Base-by-base conservation (phyloP, 2,329 filamentous ascomycete genomes). In the Fusarium caatingaense region DNA sequence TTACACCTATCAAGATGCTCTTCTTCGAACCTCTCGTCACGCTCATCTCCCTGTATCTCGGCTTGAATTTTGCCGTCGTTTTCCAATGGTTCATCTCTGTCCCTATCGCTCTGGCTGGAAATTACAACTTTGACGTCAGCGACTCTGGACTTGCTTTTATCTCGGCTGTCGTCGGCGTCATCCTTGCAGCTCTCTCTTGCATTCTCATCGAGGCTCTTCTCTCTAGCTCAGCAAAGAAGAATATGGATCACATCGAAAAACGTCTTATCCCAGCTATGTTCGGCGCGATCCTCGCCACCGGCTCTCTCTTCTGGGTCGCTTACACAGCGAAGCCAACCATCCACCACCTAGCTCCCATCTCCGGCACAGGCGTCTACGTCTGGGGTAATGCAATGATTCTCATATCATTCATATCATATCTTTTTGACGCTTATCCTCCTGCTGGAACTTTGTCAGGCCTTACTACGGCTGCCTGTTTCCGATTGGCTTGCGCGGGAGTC, bases 341-440 rank as follows among this genome's bases (percentile, higher is more conserved):
- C 10, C 34, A 37, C 34, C 18, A 37, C 10, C 53, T 60, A 2
- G 42, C 42, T 4, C 57, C 57, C 8, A 48, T 60, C 5, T 30
- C 57, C 1, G 57, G 53, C 4, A 58, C 53, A 8, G 42, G 20
- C 18, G 42, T 41, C 0, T 60, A 60, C 27, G 57, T 48, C 3
- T 58, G 42, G 53, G 53, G 57, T 1, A 60, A 46, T 12, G 32
- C 57, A 1, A 58, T 60, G 57, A 30, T 58, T 7, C 57, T 60
- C 4, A 60, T 60, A 6, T 60, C 53, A 2, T 58, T 58, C 27
- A 48, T 60, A 0, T 58, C 57, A 3, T 60, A 60, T 15, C 25
- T 60, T 3, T 60, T 60, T 12, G 57, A 60, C 2, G 53, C 57
- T 10, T 58, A 58, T 1, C 57, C 57, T 0, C 53, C 57, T 5